phyloP scores from a whole-genome alignment of 768 basidiomycete genomes.

The Lactarius quietus region DNA sequence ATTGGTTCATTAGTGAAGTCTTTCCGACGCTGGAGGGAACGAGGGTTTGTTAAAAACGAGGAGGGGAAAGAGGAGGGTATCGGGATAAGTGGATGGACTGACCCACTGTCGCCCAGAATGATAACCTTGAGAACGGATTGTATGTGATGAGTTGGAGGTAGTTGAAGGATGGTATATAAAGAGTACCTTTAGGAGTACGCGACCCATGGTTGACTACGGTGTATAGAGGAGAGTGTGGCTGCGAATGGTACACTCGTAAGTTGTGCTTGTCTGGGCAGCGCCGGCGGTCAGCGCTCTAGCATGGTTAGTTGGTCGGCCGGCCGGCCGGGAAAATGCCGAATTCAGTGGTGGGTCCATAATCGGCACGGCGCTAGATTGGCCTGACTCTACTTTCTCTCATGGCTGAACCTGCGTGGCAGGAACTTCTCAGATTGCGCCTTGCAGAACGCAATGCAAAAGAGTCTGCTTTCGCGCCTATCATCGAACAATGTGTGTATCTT shows the following conservation, averaged over 20 bases:
- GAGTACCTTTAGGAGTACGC: constrained; percentile 77
- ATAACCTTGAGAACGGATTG: constrained; percentile 64
- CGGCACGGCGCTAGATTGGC: neutral
- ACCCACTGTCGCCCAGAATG: constrained; percentile 98
- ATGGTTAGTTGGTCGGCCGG: neutral
- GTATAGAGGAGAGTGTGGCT: constrained; percentile 23
- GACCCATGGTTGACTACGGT: constrained; percentile 55
- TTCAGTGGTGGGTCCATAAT: neutral
- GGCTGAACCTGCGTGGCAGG: constrained; percentile 85
- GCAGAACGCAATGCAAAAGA: constrained; percentile 81
- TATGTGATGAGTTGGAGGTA: constrained; percentile 18
- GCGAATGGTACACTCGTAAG: neutral
- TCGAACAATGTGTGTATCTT: constrained; percentile 82
- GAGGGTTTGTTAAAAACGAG: constrained; percentile 20
- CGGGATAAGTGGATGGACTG: constrained; percentile 34
- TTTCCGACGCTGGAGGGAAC: constrained; percentile 75
- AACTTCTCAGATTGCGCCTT: constrained; percentile 72
- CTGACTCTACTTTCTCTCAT: constrained; percentile 39
- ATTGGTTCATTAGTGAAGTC: constrained; percentile 99
- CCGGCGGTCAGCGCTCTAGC: neutral
- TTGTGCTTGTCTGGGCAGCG: neutral
- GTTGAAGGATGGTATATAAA: neutral
- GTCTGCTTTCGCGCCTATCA: constrained; percentile 75
- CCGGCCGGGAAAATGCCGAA: neutral
- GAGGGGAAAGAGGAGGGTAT: constrained; percentile 2